phyloP scores from a whole-genome alignment of 805 yeast species.

The Debaryomyces prosopidis region DNA sequence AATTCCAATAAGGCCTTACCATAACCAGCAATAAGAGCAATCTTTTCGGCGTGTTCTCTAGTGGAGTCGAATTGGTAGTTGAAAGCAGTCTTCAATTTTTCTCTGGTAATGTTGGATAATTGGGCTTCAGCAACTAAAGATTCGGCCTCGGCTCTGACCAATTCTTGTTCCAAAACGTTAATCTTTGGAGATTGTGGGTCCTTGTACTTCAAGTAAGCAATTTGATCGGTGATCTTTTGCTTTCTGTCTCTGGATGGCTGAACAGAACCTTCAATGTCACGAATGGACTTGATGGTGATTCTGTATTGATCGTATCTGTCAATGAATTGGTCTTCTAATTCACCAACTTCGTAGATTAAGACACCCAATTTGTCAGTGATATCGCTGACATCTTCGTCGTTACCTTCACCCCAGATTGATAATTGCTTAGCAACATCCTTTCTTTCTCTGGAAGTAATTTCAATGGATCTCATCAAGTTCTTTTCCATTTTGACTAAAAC shows the following conservation, averaged over 20 bases:
- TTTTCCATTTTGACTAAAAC: conserved; percentile 95
- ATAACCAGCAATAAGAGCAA: conserved; percentile 96
- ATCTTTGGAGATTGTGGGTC: conserved; percentile 98
- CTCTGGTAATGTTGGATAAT: conserved; percentile 96
- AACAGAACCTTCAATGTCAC: conserved; percentile 96
- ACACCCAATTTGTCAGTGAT: conserved; percentile 98
- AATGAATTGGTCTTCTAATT: conserved; percentile 96
- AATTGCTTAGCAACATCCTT: conserved; percentile 96
- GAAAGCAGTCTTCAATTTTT: conserved; percentile 95
- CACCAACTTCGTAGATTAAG: conserved; percentile 92
- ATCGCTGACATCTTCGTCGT: conserved; percentile 95
- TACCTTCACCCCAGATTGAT: conserved; percentile 96
- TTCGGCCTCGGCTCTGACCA: conserved; percentile 99
- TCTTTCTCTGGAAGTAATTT: conserved; percentile 90
- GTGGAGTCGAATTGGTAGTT: conserved; percentile 94
- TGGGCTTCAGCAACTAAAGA: conserved; percentile 99
- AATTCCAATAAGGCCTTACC: conserved; percentile 96
- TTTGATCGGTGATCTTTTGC: conserved; percentile 95
- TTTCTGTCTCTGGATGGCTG: conserved; percentile 98
- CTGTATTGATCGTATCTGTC: conserved; percentile 98
- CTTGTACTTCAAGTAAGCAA: conserved; percentile 96
- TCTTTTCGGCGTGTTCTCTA: conserved; percentile 93
- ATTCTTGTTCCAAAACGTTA: conserved; percentile 93
- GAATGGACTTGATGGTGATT: conserved; percentile 87
- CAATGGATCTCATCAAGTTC: conserved; percentile 91